Percentiles rank a stretch among this genome's conserved stretches.
Conservation (phyloP, 768 basidiomycete genomes). For the Boletus sp. region DNA sequence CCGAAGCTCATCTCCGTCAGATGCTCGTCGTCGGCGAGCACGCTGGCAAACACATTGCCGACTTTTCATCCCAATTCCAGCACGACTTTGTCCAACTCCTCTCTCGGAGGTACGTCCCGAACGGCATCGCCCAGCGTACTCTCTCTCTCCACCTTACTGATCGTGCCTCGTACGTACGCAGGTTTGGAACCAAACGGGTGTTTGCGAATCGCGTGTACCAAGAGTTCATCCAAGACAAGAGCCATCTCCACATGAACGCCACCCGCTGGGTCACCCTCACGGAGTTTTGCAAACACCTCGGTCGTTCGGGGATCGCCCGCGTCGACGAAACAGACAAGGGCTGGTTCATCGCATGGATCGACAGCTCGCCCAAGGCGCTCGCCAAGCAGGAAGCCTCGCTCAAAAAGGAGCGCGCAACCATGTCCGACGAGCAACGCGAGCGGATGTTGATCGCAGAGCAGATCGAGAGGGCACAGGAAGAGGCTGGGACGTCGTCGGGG, state of each 20-base stretch:
- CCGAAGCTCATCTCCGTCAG: slow-evolving; percentile 89
- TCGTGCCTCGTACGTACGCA: slow-evolving; percentile 24
- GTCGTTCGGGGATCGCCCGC: slow-evolving; percentile 78
- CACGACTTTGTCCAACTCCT: slow-evolving; percentile 89
- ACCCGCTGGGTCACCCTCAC: slow-evolving; percentile 97
- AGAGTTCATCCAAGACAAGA: slow-evolving; percentile 93
- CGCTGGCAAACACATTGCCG: slow-evolving; percentile 87
- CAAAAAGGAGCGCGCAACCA: slow-evolving; percentile 90
- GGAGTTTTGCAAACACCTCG: slow-evolving; percentile 92
- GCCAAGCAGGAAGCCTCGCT: slow-evolving; percentile 83
- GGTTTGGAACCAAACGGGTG: slow-evolving; percentile 93
- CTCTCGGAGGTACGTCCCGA: slow-evolving; percentile 63
- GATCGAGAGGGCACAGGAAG: slow-evolving; percentile 80
- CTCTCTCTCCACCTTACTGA: neutral
- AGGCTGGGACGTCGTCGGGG: slow-evolving; percentile 29
- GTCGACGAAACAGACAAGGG: slow-evolving; percentile 99
- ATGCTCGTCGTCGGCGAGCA: slow-evolving; percentile 97
- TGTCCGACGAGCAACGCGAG: slow-evolving; percentile 94
- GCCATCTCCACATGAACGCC: slow-evolving; percentile 96
- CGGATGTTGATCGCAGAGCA: slow-evolving; percentile 87
- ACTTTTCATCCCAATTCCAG: slow-evolving; percentile 88
- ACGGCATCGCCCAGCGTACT: no score
- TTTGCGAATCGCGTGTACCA: slow-evolving; percentile 95
- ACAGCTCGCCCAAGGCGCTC: slow-evolving; percentile 91
- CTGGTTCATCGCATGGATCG: slow-evolving; percentile 97